Base-by-base conservation (phyloP, 2,329 filamentous ascomycete species). In the Phaeoacremonium minimum region DNA sequence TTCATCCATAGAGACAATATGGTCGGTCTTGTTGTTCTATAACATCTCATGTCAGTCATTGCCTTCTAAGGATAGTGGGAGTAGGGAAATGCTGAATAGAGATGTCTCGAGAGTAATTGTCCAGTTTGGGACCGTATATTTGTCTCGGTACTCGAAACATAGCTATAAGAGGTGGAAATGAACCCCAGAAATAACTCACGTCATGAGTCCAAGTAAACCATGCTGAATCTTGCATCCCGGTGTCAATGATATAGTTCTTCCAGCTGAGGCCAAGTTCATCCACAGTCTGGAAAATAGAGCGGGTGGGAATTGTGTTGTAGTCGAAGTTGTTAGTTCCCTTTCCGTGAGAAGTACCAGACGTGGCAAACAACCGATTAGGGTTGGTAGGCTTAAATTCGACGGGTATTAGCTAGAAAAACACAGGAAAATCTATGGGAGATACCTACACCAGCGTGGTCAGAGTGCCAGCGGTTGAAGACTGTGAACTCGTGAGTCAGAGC, bases 401-500 rank as follows among this genome's bases (percentile, higher is more conserved):
- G 15, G 20, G 33, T 65, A 66, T 63, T 64, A 68, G 19, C 59
- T 49, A 41, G 67, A 63, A 40, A 67, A 66, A 2, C 66, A 59
- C 3, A 67, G 56, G 32, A 58, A 68, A 36, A 67, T 66, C 40
- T 26, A 9, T 9, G 22, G 22, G 22, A n/a, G 2, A 9, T 26
- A 60, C 60, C 49, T 51, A 66, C 62, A 5, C 64, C 64, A 3
- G 61, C 60, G 14, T 65, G 46, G 37, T 58, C 60, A 26, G 61
- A 64, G 48, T 64, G 58, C 65, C 64, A 69, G 50, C 63, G 55
- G 54, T 68, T 66, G 37, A 69, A 67, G 9, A 59, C 61, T 11
- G 57, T 47, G 38, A 58, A 69, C 42, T 67, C 60, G 36, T 68
- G 53, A 18, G 56, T 54, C 40, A 69, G 43, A 7, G 51, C 38